Percentiles rank a stretch among this genome's conserved stretches.
phyloP scores from a whole-genome alignment of 345 rosid genomes.

The Linum lewisii region DNA sequence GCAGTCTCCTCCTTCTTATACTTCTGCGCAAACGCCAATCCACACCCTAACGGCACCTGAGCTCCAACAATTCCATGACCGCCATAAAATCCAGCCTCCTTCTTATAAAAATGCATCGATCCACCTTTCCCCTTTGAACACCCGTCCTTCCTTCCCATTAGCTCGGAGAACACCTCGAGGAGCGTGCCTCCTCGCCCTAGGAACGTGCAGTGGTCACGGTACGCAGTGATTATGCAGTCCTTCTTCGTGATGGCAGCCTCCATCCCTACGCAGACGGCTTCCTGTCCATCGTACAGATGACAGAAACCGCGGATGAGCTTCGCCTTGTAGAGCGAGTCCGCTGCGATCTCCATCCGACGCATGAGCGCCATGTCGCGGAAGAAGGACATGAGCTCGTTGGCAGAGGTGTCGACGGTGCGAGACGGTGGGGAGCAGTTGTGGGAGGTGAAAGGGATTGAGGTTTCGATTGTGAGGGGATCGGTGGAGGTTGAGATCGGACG shows the following conservation, averaged over 20 bases:
- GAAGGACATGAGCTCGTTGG: slow-evolving; percentile 61
- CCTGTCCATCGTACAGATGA: slow-evolving; percentile 95
- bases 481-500: slow-evolving; percentile 67
- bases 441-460: slow-evolving; percentile 74
- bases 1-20: slow-evolving; percentile 74
- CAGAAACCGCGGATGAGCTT: slow-evolving; percentile 96
- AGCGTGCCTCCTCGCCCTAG: slow-evolving; percentile 80
- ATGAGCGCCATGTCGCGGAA: slow-evolving; percentile 76
- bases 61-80: slow-evolving; percentile 99
- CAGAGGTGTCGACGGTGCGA: slow-evolving; percentile 60
- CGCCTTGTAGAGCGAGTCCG: slow-evolving; percentile 95
- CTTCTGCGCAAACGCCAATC: slow-evolving; percentile 97
- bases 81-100: slow-evolving; percentile 70
- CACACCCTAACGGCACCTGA: slow-evolving; percentile 85
- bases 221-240: slow-evolving; percentile 80
- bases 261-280: slow-evolving; percentile 92
- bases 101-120: slow-evolving; percentile 94
- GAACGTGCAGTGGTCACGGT: slow-evolving; percentile 85
- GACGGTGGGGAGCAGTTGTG: slow-evolving; percentile 78
- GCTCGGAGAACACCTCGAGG: slow-evolving; percentile 65
- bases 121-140: slow-evolving; percentile 93
- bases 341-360: slow-evolving; percentile 97
- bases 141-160: slow-evolving; percentile 84
- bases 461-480: slow-evolving; percentile 67
- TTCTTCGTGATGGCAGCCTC: slow-evolving; percentile 84